Percentiles rank a stretch among this genome's conserved stretches.
phyloP scores from a whole-genome alignment of 441 rosid species.

The Rhodomyrtus psidioides region DNA sequence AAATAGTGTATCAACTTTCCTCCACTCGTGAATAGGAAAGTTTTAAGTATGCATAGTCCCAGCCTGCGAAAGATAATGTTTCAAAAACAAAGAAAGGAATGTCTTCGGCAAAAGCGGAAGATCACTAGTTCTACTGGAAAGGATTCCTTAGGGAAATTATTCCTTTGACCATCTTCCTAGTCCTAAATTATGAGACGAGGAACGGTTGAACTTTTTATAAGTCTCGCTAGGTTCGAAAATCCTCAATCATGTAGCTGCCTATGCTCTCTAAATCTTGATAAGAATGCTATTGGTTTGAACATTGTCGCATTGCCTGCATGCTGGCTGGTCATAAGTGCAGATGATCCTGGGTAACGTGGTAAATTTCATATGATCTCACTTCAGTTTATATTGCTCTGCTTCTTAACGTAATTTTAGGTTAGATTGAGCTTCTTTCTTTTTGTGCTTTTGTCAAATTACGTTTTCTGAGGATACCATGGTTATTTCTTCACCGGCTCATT shows the following conservation, averaged over 20 bases:
- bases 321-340: not conserved
- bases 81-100: not conserved
- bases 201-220: not conserved
- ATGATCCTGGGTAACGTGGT: not conserved
- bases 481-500: not conserved
- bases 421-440: not conserved
- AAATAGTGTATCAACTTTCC: not conserved
- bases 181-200: not conserved
- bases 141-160: not conserved
- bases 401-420: not conserved
- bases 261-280: not conserved
- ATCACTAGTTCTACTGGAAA: not conserved
- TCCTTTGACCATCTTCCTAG: not conserved
- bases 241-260: not conserved
- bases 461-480: not conserved
- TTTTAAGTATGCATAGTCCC: not conserved
- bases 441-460: not conserved
- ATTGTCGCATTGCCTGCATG: not conserved
- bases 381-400: not conserved
- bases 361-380: not conserved
- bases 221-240: not conserved
- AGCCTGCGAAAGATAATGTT: not conserved
- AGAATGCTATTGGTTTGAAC: not conserved
- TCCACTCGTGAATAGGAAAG: not conserved
- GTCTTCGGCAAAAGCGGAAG: not conserved